phyloP scores from a whole-genome alignment of 129 eudicot genomes.

The Oenanthe sinensis region DNA sequence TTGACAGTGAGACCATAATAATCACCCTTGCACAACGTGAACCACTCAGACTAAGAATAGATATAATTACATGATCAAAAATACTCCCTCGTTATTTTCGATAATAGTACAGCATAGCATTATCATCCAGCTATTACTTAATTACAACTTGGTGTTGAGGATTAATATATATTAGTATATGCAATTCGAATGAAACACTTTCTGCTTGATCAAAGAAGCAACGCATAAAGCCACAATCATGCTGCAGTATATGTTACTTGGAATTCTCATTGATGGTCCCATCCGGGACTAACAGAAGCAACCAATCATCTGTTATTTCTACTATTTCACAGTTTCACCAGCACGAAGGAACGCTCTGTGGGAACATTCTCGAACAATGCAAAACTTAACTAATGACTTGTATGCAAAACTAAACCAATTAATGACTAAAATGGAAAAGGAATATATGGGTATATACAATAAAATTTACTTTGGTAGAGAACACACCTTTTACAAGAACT shows the following conservation, averaged over 20 bases:
- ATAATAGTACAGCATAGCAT: not conserved
- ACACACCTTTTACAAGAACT: conserved; percentile 1
- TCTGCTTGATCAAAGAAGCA: not conserved
- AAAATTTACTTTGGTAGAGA: not conserved
- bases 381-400: not conserved
- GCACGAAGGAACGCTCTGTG: not conserved
- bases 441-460: not conserved
- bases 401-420: not conserved
- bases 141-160: not conserved
- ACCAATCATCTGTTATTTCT: conserved; percentile 1
- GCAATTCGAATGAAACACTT: not conserved
- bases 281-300: not conserved
- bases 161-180: not conserved
- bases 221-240: not conserved
- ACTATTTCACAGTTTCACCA: not conserved
- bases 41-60: no score
- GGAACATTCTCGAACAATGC: conserved; percentile 4
- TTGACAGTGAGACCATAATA: not conserved
- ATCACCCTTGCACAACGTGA: not conserved
- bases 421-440: not conserved
- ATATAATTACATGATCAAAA: no score
- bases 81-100: no score
- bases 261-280: not conserved
- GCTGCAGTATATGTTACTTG: not conserved
- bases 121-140: not conserved